Evolutionary conservation across 2,329 filamentous ascomycete genomes (phyloP).

Genomic region (Alternaria burnsii): DNA sequence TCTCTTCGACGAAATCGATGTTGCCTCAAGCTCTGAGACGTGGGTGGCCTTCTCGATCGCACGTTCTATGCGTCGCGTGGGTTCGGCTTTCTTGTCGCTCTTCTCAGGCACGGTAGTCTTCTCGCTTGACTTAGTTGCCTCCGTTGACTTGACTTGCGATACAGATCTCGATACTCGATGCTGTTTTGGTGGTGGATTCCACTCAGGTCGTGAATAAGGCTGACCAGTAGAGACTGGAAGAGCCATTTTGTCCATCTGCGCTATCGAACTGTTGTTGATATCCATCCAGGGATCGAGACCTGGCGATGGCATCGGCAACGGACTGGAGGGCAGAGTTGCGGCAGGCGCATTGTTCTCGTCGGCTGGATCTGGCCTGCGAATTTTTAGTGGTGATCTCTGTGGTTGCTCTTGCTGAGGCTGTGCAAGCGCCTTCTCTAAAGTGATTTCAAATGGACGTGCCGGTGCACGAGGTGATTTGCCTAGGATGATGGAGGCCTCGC

Average conservation of each 20-base stretch:
- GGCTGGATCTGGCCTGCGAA: conserved; percentile 25
- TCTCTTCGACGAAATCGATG: conserved; percentile 7
- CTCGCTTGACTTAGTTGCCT: conserved; percentile 11
- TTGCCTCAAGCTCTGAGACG: conserved; percentile 15
- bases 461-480: conserved; percentile 28
- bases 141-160: conserved; percentile 19
- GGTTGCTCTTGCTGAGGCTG: conserved; percentile 19
- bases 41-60: conserved; percentile 5
- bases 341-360: conserved; percentile 34
- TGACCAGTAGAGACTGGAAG: conserved; percentile 41
- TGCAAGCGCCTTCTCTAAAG: conserved; percentile 21
- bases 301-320: conserved; percentile 43
- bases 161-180: conserved; percentile 29
- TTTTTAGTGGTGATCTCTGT: conserved; percentile 31
- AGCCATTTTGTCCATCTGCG: conserved; percentile 43
- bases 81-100: conserved; percentile 12
- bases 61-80: background rate
- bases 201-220: conserved; percentile 36
- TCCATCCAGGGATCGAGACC: conserved; percentile 43
- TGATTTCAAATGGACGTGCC: conserved; percentile 11
- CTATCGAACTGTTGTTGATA: conserved; percentile 40
- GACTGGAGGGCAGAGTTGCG: conserved; percentile 36
- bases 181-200: conserved; percentile 32
- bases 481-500: conserved; percentile 31
- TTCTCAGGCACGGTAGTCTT: conserved; percentile 3